phyloP scores from a whole-genome alignment of 805 yeast genomes.

The Jamesozyma spencerorum region DNA sequence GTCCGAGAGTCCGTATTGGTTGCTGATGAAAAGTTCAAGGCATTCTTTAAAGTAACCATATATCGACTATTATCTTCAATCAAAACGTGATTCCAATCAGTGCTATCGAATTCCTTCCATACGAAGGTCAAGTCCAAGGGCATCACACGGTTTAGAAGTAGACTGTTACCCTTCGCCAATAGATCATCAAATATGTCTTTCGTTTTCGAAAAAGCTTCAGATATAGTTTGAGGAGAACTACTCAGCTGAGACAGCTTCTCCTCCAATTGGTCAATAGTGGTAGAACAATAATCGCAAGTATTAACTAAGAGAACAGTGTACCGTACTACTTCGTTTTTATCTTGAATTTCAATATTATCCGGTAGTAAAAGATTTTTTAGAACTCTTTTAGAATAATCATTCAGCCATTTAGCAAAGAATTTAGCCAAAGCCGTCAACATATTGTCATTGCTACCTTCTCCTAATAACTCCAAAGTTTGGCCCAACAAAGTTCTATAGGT shows the following conservation, averaged over 20 bases:
- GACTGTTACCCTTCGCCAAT: conserved; percentile 48
- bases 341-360: conserved; percentile 30
- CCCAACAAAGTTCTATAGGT: conserved; percentile 61
- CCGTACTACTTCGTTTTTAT: conserved; percentile 49
- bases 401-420: conserved; percentile 58
- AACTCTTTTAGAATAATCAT: conserved; percentile 46
- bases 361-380: conserved; percentile 42
- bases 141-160: conserved; percentile 46
- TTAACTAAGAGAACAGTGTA: conserved; percentile 66
- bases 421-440: conserved; percentile 37
- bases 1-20: conserved; percentile 30
- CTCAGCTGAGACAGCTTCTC: conserved; percentile 43
- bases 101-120: conserved; percentile 76
- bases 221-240: conserved; percentile 34
- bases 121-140: conserved; percentile 52
- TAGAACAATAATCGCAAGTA: conserved; percentile 82
- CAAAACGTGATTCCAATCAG: conserved; percentile 62
- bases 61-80: conserved; percentile 69
- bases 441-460: conserved; percentile 15
- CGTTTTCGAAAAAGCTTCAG: conserved; percentile 43
- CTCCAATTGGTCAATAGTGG: conserved; percentile 69
- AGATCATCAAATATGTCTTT: conserved; percentile 48
- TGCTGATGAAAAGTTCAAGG: conserved; percentile 24
- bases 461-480: conserved; percentile 53
- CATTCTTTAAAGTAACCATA: conserved; percentile 45